Evolutionary conservation across 257 asterid genomes (phyloP).

Genomic region (Lycium barbarum): DNA sequence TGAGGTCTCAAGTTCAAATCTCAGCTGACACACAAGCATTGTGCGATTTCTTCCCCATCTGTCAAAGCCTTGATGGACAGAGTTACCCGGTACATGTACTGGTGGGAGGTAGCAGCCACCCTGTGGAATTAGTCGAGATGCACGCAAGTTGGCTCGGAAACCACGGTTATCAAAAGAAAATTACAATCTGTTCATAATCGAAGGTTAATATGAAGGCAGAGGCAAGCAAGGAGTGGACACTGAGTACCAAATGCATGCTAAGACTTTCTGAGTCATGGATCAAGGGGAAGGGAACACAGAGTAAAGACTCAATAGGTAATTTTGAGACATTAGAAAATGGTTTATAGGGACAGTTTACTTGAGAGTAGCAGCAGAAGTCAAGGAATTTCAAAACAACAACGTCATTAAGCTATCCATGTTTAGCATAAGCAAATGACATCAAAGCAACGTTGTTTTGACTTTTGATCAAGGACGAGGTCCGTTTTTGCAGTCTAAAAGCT

Average conservation of each 20-base stretch:
- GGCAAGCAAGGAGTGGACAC: not conserved
- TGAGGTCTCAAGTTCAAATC: not conserved
- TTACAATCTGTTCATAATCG: not conserved
- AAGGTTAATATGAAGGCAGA: not conserved
- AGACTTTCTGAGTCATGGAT: constrained; percentile 3
- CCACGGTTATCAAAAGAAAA: not conserved
- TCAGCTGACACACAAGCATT: not conserved
- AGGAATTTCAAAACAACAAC: constrained; percentile 1
- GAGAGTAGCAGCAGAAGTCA: not conserved
- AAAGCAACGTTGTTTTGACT: constrained; percentile 1
- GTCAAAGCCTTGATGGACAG: not conserved
- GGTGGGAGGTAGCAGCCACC: not conserved
- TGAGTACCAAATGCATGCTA: not conserved
- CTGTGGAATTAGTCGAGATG: not conserved
- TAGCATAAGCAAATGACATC: constrained; percentile 3
- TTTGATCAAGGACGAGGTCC: constrained; percentile 8
- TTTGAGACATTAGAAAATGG: constrained; percentile 10
- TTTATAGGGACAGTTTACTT: not conserved
- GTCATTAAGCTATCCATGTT: not conserved
- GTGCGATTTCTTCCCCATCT: no score
- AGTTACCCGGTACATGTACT: not conserved
- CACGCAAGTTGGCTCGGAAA: no score
- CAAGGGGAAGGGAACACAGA: not conserved
- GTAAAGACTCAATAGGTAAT: not conserved
- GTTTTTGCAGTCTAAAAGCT: not conserved